Percentiles rank a stretch among this genome's conserved stretches.
phyloP scores from a whole-genome alignment of 148 eudicot genomes.

The Rhododendron ovatum region DNA sequence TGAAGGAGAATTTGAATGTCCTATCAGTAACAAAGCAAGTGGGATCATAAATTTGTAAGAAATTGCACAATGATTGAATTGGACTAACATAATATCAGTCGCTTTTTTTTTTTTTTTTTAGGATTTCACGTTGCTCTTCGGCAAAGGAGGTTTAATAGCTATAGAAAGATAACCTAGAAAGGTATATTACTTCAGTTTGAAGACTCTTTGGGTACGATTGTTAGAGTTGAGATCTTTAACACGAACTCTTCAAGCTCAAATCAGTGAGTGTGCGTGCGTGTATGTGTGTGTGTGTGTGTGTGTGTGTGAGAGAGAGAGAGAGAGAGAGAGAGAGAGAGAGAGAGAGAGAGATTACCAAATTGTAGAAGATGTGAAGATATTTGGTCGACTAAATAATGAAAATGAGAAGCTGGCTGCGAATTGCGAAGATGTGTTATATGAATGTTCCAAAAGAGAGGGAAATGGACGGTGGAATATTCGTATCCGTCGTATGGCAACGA shows the following conservation, averaged over 20 bases:
- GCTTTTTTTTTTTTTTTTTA: not conserved
- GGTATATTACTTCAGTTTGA: not conserved
- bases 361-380: not conserved
- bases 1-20: not conserved
- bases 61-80: not conserved
- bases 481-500: not conserved
- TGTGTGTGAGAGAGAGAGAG: not conserved
- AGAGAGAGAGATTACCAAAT: not conserved
- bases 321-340: not conserved
- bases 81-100: not conserved
- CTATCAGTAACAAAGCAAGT: not conserved
- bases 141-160: not conserved
- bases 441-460: slow-evolving; percentile 1
- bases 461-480: not conserved
- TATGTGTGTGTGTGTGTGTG: not conserved
- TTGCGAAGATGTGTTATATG: not conserved
- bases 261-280: too few species aligned
- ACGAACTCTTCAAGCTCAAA: slow-evolving; percentile 3
- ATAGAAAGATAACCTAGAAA: not conserved
- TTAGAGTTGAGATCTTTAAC: not conserved
- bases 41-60: not conserved
- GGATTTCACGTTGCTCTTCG: not conserved
- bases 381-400: not conserved
- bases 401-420: not conserved
- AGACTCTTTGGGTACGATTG: not conserved